Percentiles rank a stretch among this genome's conserved stretches.
phyloP scores from a whole-genome alignment of 768 basidiomycete species.

The Termitomyces sp. region DNA sequence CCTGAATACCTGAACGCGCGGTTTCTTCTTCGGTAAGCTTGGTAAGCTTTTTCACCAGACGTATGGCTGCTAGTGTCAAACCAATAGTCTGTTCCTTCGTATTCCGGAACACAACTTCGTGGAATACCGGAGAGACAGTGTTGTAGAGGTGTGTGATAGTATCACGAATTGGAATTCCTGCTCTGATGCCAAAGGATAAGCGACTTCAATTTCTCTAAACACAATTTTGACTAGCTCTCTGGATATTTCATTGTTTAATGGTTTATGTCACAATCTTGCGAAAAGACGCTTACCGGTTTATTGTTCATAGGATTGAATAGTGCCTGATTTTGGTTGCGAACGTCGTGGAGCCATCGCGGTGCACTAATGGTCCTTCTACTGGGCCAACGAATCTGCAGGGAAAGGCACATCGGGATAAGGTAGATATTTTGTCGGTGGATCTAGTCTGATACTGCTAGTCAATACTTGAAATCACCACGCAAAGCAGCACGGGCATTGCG shows the following conservation, averaged over 20 bases:
- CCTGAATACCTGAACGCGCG: constrained; percentile 42
- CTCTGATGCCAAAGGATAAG: constrained; percentile 80
- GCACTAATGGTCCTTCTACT: constrained; percentile 50
- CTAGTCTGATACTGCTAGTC: constrained; percentile 30
- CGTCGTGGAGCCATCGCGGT: constrained; percentile 83
- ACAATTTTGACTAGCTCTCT: constrained; percentile 66
- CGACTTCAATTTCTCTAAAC: constrained; percentile 83
- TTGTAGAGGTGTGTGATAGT: constrained; percentile 89
- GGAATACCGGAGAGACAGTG: constrained; percentile 71
- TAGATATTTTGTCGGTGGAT: constrained; percentile 67
- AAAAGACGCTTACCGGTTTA: constrained; percentile 29
- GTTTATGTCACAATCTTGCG: background rate
- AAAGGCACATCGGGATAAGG: constrained; percentile 65
- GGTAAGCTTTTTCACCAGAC: constrained; percentile 62
- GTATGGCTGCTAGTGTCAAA: constrained; percentile 66
- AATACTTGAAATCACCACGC: background rate
- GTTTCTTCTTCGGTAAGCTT: constrained; percentile 63
- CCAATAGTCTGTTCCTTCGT: constrained; percentile 68
- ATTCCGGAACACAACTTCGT: constrained; percentile 76
- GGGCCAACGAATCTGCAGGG: constrained; percentile 54
- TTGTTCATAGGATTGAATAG: constrained; percentile 82
- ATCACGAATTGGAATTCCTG: constrained; percentile 73
- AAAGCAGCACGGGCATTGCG: background rate
- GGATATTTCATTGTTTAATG: constrained; percentile 49
- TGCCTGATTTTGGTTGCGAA: constrained; percentile 81